Evolutionary conservation across 2,329 filamentous ascomycete genomes (phyloP), one percentile per base, ranked within the genome.

Genomic region (Verticillium dahliae): DNA sequence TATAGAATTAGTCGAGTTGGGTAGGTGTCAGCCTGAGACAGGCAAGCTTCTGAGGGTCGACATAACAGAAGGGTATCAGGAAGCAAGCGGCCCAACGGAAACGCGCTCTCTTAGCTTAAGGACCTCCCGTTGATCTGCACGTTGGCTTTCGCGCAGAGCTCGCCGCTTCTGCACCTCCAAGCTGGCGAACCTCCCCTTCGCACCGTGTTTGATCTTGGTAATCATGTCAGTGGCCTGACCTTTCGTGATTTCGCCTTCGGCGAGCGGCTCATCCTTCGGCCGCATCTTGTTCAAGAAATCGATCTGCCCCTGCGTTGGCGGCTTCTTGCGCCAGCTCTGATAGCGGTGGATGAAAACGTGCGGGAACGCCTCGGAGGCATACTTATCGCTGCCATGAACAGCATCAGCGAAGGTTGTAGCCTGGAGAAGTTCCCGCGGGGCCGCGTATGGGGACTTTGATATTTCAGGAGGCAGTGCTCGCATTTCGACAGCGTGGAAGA

Each of bases 201-300:
- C 91, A 0, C 94, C 94, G 71, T 95, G 90, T 73, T 89, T 94
- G 64, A 97, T 71, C 74, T 96, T 96, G 7, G 91, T 96, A 66
- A 98, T 96, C 89, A 96, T 93, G 72, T 97, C 93, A 4, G 83
- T 83, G 4, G 92, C 93, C 71, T 86, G 86, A 7, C 94, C 94
- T 70, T 93, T 95, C 14, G 84, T 92, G 62, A 96, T 69, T 34
- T 87, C 81, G 0, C 76, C 75, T 0, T 75, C 67, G 1, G 76
- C 81, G 58, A 92, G 70, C 60, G 82, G 77, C 34, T 86, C 77
- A n/a, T 79, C 67, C 64, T 59, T 82, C 76, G 1, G 75, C 75
- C 88, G 80, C 3, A 88, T 69, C 69, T 86, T 89, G 69, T 92
- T 92, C 60, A 95, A 73, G 61, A 90, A 88, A 39, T 82, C 78